Conservation (phyloP, 106 monocot species). For the Dendrobium catenatum region DNA sequence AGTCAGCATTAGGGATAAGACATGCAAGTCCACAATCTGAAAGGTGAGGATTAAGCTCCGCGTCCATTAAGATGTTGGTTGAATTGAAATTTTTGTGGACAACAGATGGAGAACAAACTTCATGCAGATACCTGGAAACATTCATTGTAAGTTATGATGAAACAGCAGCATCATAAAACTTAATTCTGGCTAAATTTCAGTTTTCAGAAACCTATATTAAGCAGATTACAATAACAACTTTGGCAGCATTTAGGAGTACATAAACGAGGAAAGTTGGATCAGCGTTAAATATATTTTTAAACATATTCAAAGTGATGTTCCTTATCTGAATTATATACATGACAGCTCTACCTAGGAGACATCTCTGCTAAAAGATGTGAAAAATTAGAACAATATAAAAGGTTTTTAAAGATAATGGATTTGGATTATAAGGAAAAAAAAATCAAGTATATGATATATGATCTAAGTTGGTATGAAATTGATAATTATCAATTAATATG, state of each 20-base stretch:
- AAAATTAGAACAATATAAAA: no score
- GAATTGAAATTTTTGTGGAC: conserved; percentile 90
- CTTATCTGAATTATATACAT: no score
- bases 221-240: neutral
- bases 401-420: no score
- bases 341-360: no score
- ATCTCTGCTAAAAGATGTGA: no score
- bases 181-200: neutral
- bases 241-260: neutral
- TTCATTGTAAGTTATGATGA: neutral
- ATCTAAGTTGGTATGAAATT: no score
- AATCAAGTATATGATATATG: no score
- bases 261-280: neutral
- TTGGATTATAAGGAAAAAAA: no score
- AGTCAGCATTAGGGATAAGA: conserved; percentile 52
- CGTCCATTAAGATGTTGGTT: conserved; percentile 76
- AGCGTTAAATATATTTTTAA: no score
- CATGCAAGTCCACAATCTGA: conserved; percentile 73
- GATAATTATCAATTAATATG: no score
- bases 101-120: conserved; percentile 82
- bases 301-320: no score
- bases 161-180: neutral
- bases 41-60: conserved; percentile 80
- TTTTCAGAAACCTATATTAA: neutral
- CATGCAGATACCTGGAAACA: conserved; percentile 73